These are phyloP conservation scores for Fonsecaea pugnacius DNA, from an alignment of 2,329 filamentous ascomycete species.

Conservation along the genomic window DNA sequence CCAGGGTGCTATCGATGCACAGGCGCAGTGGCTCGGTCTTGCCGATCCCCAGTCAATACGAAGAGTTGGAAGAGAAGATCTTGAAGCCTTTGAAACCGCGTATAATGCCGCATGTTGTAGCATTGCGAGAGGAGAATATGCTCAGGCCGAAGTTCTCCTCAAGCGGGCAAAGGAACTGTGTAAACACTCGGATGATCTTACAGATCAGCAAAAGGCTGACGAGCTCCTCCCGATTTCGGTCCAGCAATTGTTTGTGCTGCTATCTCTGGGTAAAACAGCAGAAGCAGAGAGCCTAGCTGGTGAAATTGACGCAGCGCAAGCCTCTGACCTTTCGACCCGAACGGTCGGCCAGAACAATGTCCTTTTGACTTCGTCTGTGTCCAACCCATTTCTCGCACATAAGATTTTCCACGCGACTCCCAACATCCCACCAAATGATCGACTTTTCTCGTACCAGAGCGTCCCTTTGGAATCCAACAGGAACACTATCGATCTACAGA, in stretches of 20 bases:
- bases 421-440: slow-evolving; percentile 56
- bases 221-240: slow-evolving; percentile 65
- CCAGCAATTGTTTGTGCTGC: slow-evolving; percentile 65
- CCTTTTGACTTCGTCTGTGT: slow-evolving; percentile 52
- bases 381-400: slow-evolving; percentile 64
- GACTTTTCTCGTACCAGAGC: slow-evolving; percentile 64
- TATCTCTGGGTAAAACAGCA: slow-evolving; percentile 58
- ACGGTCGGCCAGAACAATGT: slow-evolving; percentile 66
- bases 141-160: slow-evolving; percentile 62
- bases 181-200: slow-evolving; percentile 62
- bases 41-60: slow-evolving; percentile 57
- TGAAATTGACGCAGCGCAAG: slow-evolving; percentile 57
- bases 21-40: slow-evolving; percentile 63
- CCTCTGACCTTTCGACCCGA: slow-evolving; percentile 62
- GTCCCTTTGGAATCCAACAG: slow-evolving; percentile 59
- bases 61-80: slow-evolving; percentile 61
- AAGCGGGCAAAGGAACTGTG: slow-evolving; percentile 66
- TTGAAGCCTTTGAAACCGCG: slow-evolving; percentile 67
- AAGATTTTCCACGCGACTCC: slow-evolving; percentile 60
- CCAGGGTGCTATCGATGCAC: slow-evolving; percentile 63
- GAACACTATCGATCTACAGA: slow-evolving; percentile 61
- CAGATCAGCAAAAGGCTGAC: slow-evolving; percentile 62
- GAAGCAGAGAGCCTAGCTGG: slow-evolving; percentile 60
- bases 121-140: slow-evolving; percentile 64
- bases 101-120: slow-evolving; percentile 68